These are phyloP conservation scores for Hymenotorrendiella dingleyae DNA, from an alignment of 2,329 filamentous ascomycete genomes.

Conservation along the genomic window DNA sequence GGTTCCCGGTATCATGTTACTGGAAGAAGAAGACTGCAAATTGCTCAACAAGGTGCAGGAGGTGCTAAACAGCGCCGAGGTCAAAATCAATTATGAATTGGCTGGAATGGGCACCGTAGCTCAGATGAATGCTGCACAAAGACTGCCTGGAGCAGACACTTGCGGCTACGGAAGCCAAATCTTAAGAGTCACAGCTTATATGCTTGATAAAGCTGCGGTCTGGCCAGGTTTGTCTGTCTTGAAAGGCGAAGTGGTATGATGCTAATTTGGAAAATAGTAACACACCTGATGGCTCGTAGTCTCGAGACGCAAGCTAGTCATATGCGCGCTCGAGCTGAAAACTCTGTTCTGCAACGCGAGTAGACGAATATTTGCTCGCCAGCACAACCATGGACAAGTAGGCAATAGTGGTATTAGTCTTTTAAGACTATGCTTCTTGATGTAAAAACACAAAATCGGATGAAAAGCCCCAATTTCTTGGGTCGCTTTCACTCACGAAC, in stretches of 20 bases:
- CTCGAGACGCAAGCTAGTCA: constrained; percentile 58
- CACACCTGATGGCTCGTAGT: constrained; percentile 62
- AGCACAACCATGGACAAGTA: background rate
- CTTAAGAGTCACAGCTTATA: constrained; percentile 74
- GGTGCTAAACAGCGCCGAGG: constrained; percentile 69
- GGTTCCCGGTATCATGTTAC: constrained; percentile 80
- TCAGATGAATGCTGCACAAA: constrained; percentile 42
- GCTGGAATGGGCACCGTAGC: constrained; percentile 48
- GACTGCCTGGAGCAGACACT: constrained; percentile 52
- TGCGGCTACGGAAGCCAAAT: constrained; percentile 81
- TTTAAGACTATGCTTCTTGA: constrained; percentile 3
- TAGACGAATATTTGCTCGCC: constrained; percentile 5
- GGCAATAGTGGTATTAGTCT: background rate
- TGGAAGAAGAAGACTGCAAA: constrained; percentile 88
- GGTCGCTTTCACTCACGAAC: background rate
- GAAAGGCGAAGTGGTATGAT: constrained; percentile 2
- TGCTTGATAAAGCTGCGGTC: constrained; percentile 81
- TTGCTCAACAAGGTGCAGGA: constrained; percentile 76
- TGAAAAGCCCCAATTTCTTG: background rate
- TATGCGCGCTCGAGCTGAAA: constrained; percentile 54
- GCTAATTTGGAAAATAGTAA: constrained; percentile 43
- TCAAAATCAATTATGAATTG: constrained; percentile 64
- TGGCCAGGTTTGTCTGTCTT: constrained; percentile 69
- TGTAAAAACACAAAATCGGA: background rate
- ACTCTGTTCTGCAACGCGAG: constrained; percentile 24